These are phyloP conservation scores for Penicillium brasilianum DNA, from an alignment of 2,329 filamentous ascomycete genomes.

Conservation along the genomic window DNA sequence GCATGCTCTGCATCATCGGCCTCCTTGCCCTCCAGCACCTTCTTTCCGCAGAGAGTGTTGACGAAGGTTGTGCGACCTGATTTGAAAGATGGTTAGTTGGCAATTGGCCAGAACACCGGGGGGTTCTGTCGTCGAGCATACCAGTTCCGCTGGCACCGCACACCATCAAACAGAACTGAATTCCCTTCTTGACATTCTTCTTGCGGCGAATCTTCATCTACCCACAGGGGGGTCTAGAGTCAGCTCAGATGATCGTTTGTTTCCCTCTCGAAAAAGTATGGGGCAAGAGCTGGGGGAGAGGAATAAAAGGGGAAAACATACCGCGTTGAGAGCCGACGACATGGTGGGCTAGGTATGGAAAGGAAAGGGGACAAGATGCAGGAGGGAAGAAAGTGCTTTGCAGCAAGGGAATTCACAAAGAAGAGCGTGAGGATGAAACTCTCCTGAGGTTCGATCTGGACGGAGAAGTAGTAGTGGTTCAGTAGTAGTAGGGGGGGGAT, in stretches of 20 bases:
- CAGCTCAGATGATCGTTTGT: slow-evolving; percentile 26
- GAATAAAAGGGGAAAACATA: slow-evolving; percentile 47
- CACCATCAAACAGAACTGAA: slow-evolving; percentile 99
- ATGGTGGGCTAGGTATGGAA: slow-evolving; percentile 47
- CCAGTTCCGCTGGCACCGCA: slow-evolving; percentile 98
- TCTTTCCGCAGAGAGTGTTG: slow-evolving; percentile 97
- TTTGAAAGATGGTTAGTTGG: slow-evolving; percentile 21
- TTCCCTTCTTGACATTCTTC: slow-evolving; percentile 99
- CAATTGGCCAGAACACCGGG: slow-evolving; percentile 20
- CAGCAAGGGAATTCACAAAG: slow-evolving; percentile 27
- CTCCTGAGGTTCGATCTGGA: slow-evolving; percentile 35
- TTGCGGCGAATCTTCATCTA: slow-evolving; percentile 97
- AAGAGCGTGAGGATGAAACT: slow-evolving; percentile 32
- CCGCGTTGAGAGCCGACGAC: slow-evolving; percentile 60
- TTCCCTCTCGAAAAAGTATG: slow-evolving; percentile 24
- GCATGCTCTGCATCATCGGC: slow-evolving; percentile 86
- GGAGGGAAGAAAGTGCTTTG: slow-evolving; percentile 26
- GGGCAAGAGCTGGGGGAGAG: slow-evolving; percentile 32
- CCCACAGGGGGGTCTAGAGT: slow-evolving; percentile 31
- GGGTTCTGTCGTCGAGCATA: slow-evolving; percentile 49
- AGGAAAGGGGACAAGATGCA: slow-evolving; percentile 25
- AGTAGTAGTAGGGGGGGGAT: slow-evolving; percentile 24
- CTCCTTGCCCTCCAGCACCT: slow-evolving; percentile 88
- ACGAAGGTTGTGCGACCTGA: slow-evolving; percentile 96
- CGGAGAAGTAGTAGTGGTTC: slow-evolving; percentile 15